Conservation (phyloP, 2,329 filamentous ascomycete species). For the Arthrobotrys iridis region DNA sequence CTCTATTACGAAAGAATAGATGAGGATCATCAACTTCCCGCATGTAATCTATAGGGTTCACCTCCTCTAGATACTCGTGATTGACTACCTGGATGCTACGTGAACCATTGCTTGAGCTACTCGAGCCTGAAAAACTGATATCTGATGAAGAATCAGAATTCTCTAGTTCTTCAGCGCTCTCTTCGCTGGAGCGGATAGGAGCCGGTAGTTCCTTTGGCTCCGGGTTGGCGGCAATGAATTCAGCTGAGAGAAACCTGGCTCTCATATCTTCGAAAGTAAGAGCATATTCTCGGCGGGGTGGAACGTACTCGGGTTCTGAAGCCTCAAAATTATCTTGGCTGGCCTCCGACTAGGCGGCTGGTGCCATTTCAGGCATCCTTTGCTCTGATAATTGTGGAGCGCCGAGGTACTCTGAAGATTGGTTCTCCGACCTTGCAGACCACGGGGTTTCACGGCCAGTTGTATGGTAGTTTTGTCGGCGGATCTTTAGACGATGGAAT, state of each 20-base stretch:
- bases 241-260: not conserved
- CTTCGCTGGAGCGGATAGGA: too few relatives aligned
- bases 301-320: not conserved
- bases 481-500: not conserved
- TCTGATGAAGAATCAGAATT: too few relatives aligned
- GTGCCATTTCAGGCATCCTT: conserved; percentile 4
- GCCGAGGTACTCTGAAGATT: not conserved
- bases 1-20: not conserved
- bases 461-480: not conserved
- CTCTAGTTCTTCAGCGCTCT: too few relatives aligned
- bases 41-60: not conserved
- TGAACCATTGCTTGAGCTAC: too few relatives aligned
- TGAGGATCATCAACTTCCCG: not conserved
- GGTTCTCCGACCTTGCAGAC: not conserved
- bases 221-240: not conserved
- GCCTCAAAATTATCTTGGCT: not conserved
- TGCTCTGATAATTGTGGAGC: not conserved
- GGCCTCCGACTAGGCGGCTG: conserved; percentile 19
- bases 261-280: not conserved
- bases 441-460: not conserved
- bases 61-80: too few relatives aligned
- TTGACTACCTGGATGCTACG: too few relatives aligned
- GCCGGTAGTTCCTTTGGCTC: not conserved
- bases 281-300: not conserved
- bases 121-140: too few relatives aligned